phyloP scores from a whole-genome alignment of 2,329 filamentous ascomycete genomes.

The Aschersonia sp. region DNA sequence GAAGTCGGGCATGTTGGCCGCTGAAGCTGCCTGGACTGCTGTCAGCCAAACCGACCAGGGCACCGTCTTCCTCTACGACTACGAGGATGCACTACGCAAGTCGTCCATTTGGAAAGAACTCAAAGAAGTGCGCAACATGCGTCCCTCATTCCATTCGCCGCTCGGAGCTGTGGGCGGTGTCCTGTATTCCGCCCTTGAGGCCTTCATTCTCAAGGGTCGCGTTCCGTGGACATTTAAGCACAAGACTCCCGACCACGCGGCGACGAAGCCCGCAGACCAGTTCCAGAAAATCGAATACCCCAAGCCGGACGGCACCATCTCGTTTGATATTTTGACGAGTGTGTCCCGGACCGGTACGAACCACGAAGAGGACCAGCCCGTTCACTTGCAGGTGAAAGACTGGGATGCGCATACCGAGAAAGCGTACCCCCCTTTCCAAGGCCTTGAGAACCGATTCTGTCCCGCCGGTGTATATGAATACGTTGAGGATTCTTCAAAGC shows the following conservation, averaged over 20 bases:
- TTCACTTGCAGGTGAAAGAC: conserved; percentile 87
- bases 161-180: conserved; percentile 83
- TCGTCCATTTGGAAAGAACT: conserved; percentile 90
- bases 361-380: conserved; percentile 96
- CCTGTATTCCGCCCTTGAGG: conserved; percentile 84
- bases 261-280: conserved; percentile 66
- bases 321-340: conserved; percentile 90
- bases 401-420: conserved; percentile 80
- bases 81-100: conserved; percentile 75
- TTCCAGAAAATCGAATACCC: conserved; percentile 88
- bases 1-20: conserved; percentile 92
- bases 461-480: conserved; percentile 97
- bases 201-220: conserved; percentile 71
- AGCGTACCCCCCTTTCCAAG: conserved; percentile 79
- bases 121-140: conserved; percentile 91
- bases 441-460: conserved; percentile 91
- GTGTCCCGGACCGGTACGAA: conserved; percentile 94
- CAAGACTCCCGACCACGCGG: conserved; percentile 58
- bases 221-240: conserved; percentile 89
- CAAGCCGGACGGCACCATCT: conserved; percentile 89
- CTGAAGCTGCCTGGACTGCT: conserved; percentile 75
- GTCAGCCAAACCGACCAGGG: conserved; percentile 43
- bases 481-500: conserved; percentile 78
- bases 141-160: conserved; percentile 80
- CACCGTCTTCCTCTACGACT: conserved; percentile 84